phyloP scores from a whole-genome alignment of 1,284 basidiomycete species.

The Laetiporus sulphureus region DNA sequence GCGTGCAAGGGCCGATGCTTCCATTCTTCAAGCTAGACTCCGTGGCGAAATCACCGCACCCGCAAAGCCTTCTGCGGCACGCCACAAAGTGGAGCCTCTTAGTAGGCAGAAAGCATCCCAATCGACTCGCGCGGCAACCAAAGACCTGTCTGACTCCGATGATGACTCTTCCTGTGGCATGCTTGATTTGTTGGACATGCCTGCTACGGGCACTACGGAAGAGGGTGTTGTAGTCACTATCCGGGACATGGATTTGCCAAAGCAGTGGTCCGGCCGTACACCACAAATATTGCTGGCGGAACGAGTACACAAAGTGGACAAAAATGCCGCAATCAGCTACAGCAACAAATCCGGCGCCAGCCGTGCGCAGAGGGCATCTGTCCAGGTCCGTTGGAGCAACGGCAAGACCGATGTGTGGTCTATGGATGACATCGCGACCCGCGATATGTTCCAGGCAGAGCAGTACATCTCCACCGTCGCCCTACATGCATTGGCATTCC shows the following conservation, averaged over 20 bases:
- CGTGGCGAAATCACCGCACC: slow-evolving; percentile 26
- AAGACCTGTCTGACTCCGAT: slow-evolving; percentile 44
- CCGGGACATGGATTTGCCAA: slow-evolving; percentile 76
- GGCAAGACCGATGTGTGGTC: slow-evolving; percentile 61
- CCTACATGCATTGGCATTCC: slow-evolving; percentile 69
- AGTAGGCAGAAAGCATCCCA: background rate
- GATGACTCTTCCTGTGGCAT: slow-evolving; percentile 58
- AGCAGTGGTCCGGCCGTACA: slow-evolving; percentile 71
- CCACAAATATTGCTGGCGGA: slow-evolving; percentile 70
- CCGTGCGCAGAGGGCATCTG: slow-evolving; percentile 64
- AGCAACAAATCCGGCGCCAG: slow-evolving; percentile 55
- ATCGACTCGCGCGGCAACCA: background rate
- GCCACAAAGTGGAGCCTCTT: background rate
- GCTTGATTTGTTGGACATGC: slow-evolving; percentile 71
- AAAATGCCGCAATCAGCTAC: slow-evolving; percentile 72
- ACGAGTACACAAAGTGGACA: slow-evolving; percentile 59
- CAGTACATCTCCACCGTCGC: slow-evolving; percentile 89
- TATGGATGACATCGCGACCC: slow-evolving; percentile 86
- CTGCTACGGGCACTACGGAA: slow-evolving; percentile 42
- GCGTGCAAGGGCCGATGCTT: slow-evolving; percentile 45
- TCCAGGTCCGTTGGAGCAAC: slow-evolving; percentile 70
- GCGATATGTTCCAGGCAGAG: slow-evolving; percentile 76
- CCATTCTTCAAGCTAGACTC: slow-evolving; percentile 48
- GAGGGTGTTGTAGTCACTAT: slow-evolving; percentile 55
- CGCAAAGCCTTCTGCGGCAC: background rate